A percentile compares a stretch with the other conserved stretches of the same genome.
These are phyloP conservation scores for Lactarius indigo DNA, from an alignment of 768 basidiomycete species.

Conservation along the genomic window DNA sequence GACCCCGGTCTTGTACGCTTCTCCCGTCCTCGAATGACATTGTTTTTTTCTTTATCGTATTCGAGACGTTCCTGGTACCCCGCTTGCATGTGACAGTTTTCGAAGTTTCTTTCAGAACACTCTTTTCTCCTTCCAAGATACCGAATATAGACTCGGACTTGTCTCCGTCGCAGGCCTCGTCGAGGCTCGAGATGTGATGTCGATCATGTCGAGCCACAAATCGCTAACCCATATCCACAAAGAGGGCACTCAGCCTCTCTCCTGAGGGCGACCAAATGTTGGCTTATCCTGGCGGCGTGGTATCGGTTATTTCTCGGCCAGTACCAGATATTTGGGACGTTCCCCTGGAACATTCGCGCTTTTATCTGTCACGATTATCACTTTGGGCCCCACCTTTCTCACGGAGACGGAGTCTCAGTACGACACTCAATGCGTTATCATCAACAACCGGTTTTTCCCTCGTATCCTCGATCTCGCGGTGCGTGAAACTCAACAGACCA, in stretches of 20 bases:
- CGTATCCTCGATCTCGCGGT: background rate
- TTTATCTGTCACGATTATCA: conserved; percentile 17
- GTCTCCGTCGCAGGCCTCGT: background rate
- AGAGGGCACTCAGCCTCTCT: background rate
- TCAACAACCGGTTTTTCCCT: background rate
- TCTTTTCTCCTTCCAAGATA: conserved; percentile 1
- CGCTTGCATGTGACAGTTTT: conserved; percentile 8
- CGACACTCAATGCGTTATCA: conserved; percentile 8
- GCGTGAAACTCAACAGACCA: background rate
- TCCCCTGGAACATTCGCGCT: conserved; percentile 18
- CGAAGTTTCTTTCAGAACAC: conserved; percentile 14
- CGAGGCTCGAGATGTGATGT: conserved; percentile 3
- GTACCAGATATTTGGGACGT: conserved; percentile 10
- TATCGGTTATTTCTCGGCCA: conserved; percentile 20
- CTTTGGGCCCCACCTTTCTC: conserved; percentile 1
- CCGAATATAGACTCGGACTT: background rate
- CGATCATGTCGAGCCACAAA: conserved; percentile 6
- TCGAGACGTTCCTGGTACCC: background rate
- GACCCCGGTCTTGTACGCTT: background rate
- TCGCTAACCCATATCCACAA: background rate
- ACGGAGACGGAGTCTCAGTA: background rate
- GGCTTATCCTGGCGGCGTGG: conserved; percentile 6
- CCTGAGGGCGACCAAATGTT: background rate
- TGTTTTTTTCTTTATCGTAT: conserved; percentile 4
- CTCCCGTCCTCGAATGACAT: conserved; percentile 10